A percentile compares a stretch with the other conserved stretches of the same genome.
phyloP scores from a whole-genome alignment of 140 eudicot genomes.

The Anethum foeniculum region DNA sequence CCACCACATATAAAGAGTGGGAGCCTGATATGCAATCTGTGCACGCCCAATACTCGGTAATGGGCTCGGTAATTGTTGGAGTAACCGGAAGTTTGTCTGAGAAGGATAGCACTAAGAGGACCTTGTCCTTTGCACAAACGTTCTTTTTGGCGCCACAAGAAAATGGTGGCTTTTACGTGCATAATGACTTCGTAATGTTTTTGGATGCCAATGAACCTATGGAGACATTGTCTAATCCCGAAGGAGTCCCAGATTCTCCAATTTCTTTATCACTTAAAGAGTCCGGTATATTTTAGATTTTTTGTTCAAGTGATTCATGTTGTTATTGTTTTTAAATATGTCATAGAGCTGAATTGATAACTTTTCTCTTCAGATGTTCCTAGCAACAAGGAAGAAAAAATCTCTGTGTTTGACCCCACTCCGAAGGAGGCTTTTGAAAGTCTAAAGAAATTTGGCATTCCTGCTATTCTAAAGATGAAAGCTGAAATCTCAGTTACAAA shows the following conservation, averaged over 20 bases:
- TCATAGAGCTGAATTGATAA: neutral
- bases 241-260: neutral
- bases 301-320: neutral
- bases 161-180: neutral
- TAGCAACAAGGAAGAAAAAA: neutral
- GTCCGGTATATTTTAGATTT: neutral
- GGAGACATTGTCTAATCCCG: neutral
- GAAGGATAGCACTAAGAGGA: neutral
- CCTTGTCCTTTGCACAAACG: neutral
- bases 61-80: constrained; percentile 11
- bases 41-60: neutral
- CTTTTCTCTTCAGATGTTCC: constrained; percentile 1
- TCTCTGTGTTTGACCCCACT: neutral
- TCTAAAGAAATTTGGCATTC: neutral
- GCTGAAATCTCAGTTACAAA: neutral
- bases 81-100: neutral
- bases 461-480: neutral
- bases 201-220: neutral
- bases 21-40: neutral
- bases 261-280: neutral
- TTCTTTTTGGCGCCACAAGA: constrained; percentile 7
- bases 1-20: neutral
- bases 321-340: neutral
- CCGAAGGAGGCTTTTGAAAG: constrained; percentile 5
- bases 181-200: neutral